Base-by-base conservation (phyloP, 208 protist genomes). In the Polymyxa betae region DNA sequence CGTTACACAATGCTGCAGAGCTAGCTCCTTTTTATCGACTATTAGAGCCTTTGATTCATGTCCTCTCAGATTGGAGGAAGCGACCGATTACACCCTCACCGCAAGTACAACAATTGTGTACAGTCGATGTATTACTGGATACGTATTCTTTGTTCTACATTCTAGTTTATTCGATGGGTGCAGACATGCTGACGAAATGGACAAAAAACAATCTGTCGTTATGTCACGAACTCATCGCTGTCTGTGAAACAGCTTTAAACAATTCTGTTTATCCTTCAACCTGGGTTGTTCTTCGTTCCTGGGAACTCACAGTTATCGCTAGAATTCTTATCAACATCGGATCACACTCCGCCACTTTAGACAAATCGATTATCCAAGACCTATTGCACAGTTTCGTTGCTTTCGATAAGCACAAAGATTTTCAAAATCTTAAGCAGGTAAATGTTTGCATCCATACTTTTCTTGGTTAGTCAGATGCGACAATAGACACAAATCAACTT, bases 271-370 rank as follows among this genome's bases (percentile, higher is more conserved):
- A 82, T 43, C 72, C 72, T n/a, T 82, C 72, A 82, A 82, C 35
- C 16, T 82, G 72, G 72, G 35, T 82, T 43, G 72, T 82, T 82
- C 72, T 82, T 35, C 10, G 35, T n/a, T 45, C 16, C 72, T 82
- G 72, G 72, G 72, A 82, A 43, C 72, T 82, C 16, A 38, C 16
- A 5, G 35, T 82, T 82, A 20, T 82, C 12, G 72, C 35, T 82
- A 5, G 72, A 20, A 43, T 82, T 43, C 16, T 82, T 40, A 5
- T 20, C 5, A 20, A 5, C 16, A 82, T 82, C 5, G 5, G 16
- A 82, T 35, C 72, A n/a, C 72, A 82, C 40, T 5, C n/a, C 12
- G 72, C 16, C 5, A 5, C 5, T 20, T 35, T 82, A 20, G 16
- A 35, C n/a, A 5, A 45, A n/a, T n/a, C 72, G 5, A 35, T 43